Evolutionary conservation across 805 yeast species (phyloP).

Genomic region (Candida endomychidarum): DNA sequence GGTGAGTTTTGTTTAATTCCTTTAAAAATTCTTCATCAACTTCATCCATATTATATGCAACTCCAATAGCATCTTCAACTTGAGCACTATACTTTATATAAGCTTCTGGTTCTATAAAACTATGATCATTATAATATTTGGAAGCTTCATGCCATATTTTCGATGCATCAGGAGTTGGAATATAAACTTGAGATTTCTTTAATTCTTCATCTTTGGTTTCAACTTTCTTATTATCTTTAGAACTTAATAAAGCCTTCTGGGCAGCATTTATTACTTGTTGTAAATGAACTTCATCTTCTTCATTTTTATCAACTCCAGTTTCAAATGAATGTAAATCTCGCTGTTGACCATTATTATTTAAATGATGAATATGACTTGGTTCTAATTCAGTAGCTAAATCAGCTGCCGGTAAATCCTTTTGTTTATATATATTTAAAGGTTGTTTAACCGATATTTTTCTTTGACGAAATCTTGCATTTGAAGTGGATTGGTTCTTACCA

Average conservation of each 20-base stretch:
- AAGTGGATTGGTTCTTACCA: conserved; percentile 28
- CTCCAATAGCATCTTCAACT: conserved; percentile 91
- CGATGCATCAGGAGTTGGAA: conserved; percentile 97
- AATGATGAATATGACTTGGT: conserved; percentile 43
- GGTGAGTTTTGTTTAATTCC: conserved; percentile 36
- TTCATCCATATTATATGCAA: conserved; percentile 88
- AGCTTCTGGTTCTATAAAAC: conserved; percentile 68
- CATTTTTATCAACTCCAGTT: conserved; percentile 97
- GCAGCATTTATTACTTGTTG: conserved; percentile 87
- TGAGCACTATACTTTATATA: conserved; percentile 91
- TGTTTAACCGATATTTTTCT: conserved; percentile 93
- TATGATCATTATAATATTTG: conserved; percentile 61
- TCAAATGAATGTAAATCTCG: conserved; percentile 88
- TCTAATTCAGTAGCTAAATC: conserved; percentile 49
- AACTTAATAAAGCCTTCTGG: conserved; percentile 54
- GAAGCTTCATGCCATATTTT: conserved; percentile 74
- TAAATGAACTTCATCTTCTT: conserved; percentile 94
- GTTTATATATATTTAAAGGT: conserved; percentile 72
- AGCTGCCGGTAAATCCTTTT: conserved; percentile 74
- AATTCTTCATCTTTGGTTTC: conserved; percentile 14
- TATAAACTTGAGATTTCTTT: conserved; percentile 53
- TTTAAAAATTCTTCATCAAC: conserved; percentile 69
- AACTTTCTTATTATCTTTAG: conserved; percentile 35
- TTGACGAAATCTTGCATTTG: conserved; percentile 83
- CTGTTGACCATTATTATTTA: conserved; percentile 60